Percentiles rank a stretch among this genome's conserved stretches.
Conservation (phyloP, 441 rosid genomes). For the Breynia disticha region DNA sequence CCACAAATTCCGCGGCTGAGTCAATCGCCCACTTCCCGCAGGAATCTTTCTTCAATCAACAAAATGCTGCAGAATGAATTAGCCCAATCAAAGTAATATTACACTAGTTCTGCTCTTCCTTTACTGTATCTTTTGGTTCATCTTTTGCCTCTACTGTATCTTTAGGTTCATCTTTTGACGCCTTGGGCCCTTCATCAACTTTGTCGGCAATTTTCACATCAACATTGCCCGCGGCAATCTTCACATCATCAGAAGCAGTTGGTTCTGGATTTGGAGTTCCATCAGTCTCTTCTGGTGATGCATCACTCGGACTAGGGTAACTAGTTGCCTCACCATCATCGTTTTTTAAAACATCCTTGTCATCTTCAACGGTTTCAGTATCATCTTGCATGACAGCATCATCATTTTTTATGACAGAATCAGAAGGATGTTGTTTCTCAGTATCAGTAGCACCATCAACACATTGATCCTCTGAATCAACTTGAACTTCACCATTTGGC, state of each 20-base stretch:
- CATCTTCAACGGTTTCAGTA: neutral
- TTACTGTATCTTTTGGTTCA: slow-evolving; percentile 11
- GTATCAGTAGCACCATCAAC: slow-evolving; percentile 19
- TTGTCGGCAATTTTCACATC: neutral
- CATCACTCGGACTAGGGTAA: neutral
- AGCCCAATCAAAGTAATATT: slow-evolving; percentile 16
- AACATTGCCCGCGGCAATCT: slow-evolving; percentile 10
- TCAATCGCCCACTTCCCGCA: slow-evolving; percentile 12
- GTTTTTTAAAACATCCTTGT: neutral
- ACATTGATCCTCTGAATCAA: slow-evolving; percentile 16
- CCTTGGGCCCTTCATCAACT: slow-evolving; percentile 13
- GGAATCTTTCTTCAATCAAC: slow-evolving; percentile 19
- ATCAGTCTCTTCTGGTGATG: neutral
- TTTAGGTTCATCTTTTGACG: slow-evolving; percentile 15
- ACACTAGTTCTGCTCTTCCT: slow-evolving; percentile 25
- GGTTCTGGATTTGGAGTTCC: slow-evolving; percentile 9
- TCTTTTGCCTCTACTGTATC: slow-evolving; percentile 13
- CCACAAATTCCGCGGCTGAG: slow-evolving; percentile 14
- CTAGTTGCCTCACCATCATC: neutral
- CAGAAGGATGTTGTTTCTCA: slow-evolving; percentile 19
- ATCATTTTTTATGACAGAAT: slow-evolving; percentile 7
- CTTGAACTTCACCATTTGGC: slow-evolving; percentile 40
- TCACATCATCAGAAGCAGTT: slow-evolving; percentile 9
- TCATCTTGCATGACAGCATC: neutral
- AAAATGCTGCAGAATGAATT: slow-evolving; percentile 12